These are phyloP conservation scores for Gaertneriomyces sp. DNA, from an alignment of 192 early-diverging fungal genomes.

Conservation along the genomic window DNA sequence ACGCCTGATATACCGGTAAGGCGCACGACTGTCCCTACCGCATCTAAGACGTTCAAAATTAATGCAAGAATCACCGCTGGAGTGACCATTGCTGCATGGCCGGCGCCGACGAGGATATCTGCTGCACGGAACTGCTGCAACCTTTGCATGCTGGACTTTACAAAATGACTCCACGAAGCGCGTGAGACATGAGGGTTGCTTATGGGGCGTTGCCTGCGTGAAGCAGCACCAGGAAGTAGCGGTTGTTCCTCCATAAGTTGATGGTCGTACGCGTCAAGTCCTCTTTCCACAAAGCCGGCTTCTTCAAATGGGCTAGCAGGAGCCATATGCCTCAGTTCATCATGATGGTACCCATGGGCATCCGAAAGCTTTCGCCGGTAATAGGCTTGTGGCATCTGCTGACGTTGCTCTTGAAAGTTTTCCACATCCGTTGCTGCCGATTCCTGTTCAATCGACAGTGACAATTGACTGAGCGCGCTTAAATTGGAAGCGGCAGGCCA, in stretches of 20 bases:
- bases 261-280: too few relatives aligned
- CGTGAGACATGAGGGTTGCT: too few relatives aligned
- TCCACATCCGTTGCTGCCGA: slow-evolving; percentile 1
- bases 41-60: slow-evolving; percentile 89
- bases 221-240: too few relatives aligned
- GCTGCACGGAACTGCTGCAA: background rate
- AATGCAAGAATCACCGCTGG: slow-evolving; percentile 89
- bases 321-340: too few relatives aligned
- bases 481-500: slow-evolving; percentile 13
- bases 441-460: slow-evolving; percentile 18
- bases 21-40: slow-evolving; percentile 41
- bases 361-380: too few relatives aligned
- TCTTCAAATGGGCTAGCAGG: too few relatives aligned
- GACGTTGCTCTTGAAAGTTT: too few relatives aligned
- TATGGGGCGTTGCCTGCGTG: too few relatives aligned
- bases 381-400: too few relatives aligned
- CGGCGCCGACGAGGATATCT: slow-evolving; percentile 12
- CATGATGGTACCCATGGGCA: too few relatives aligned
- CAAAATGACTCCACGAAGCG: background rate
- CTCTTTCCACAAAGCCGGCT: too few relatives aligned
- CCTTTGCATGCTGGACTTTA: background rate
- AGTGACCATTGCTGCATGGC: slow-evolving; percentile 28
- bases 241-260: too few relatives aligned
- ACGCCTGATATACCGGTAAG: background rate
- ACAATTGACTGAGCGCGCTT: slow-evolving; percentile 28